Evolutionary conservation across 306 rosid genomes (phyloP).

Genomic region (Quercus bicolor): DNA sequence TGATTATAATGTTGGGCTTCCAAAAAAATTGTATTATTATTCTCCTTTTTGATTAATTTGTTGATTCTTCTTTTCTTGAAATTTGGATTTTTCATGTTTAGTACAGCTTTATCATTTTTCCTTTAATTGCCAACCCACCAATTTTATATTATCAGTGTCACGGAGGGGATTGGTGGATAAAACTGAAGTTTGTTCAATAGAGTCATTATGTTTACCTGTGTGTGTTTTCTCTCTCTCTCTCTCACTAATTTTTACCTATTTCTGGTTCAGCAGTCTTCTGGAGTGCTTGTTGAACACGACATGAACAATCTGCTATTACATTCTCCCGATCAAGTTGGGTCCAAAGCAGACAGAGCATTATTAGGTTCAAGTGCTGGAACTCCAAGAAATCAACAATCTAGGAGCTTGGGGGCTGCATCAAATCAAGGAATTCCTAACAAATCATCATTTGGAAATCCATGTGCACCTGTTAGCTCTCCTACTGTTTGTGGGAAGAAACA

Average conservation of each 20-base stretch:
- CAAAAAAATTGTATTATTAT: not conserved
- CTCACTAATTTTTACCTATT: slow-evolving; percentile 10
- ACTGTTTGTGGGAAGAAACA: slow-evolving; percentile 40
- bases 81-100: not conserved
- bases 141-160: not conserved
- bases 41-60: not conserved
- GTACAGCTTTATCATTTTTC: not conserved
- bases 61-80: not conserved
- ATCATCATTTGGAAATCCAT: slow-evolving; percentile 33
- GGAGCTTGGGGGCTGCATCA: slow-evolving; percentile 32
- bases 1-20: not conserved
- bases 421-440: slow-evolving; percentile 34
- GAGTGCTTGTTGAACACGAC: slow-evolving; percentile 58
- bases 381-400: slow-evolving; percentile 34
- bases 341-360: slow-evolving; percentile 35
- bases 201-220: not conserved
- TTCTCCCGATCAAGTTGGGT: slow-evolving; percentile 54
- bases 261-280: slow-evolving; percentile 52
- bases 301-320: slow-evolving; percentile 46
- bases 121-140: not conserved
- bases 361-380: slow-evolving; percentile 35
- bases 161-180: not conserved
- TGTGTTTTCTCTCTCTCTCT: not conserved
- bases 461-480: slow-evolving; percentile 47
- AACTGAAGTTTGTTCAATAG: not conserved